Evolutionary conservation across 345 rosid genomes (phyloP), one percentile per base, ranked within the genome.

Genomic region (Psidium friedrichsthalianum): DNA sequence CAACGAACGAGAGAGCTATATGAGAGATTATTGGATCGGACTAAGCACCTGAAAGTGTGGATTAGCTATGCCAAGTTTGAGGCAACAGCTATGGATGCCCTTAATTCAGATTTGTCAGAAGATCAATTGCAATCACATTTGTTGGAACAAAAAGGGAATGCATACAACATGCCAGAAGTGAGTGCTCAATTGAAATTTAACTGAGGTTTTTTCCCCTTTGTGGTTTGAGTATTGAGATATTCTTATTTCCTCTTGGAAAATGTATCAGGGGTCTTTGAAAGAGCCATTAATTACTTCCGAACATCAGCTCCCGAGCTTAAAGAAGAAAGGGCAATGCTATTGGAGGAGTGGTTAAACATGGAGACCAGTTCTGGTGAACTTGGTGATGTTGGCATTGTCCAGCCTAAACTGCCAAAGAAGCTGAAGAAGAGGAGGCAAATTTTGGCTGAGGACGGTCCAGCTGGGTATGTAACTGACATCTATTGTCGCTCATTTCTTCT

Each of bases 21-120:
- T 74, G 95, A 93, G 90, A 91, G 97, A 84, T 93, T 95, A 27
- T 87, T 95, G 85, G 95, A 94, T 84, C 94, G 98, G 27, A 97
- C 98, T 14, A 94, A 95, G 89, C 98, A 97, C 86, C 87, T 94
- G 89, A 97, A 97, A 91, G 99, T 94, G 22, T 97, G 99, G 99
- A 91, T 95, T 22, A 97, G 98, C 87, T 97, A 90, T 91, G 97
- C 96, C 0, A 94, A 95, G 89, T 97, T 94, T 87, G 98, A 97
- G 91, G 95, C 93, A n/a, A 90, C 97, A 89, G 89, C 92, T 57
- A 85, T 87, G 29, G 91, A 87, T 81, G 88, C 53, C 44, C 87
- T 12, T 56, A 76, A 49, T 88, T 40, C 88, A 76, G 88, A 88
- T 18, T 29, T 86, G 85, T 51, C 61, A 56, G 94, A 92, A 87